Evolutionary conservation across 768 basidiomycete species (phyloP).

Genomic region (Lactarius deliciosus): DNA sequence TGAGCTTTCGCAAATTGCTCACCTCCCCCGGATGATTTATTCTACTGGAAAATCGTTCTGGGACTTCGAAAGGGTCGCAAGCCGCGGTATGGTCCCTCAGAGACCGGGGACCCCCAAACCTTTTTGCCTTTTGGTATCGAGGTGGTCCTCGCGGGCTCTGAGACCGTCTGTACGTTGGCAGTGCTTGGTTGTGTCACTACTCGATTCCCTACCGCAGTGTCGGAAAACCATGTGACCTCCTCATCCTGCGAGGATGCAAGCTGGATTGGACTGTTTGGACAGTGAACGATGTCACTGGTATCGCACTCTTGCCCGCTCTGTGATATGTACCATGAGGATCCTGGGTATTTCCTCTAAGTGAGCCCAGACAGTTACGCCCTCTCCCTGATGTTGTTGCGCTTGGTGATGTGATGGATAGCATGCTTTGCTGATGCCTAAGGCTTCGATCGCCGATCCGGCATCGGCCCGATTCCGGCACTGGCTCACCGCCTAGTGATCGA

Average conservation of each 20-base stretch:
- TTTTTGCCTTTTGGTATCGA: not conserved
- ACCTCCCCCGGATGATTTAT: constrained; percentile 18
- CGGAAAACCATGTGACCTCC: not conserved
- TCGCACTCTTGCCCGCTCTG: not conserved
- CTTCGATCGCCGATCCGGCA: constrained; percentile 17
- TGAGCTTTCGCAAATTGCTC: constrained; percentile 19
- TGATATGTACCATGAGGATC: constrained; percentile 8
- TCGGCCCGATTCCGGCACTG: constrained; percentile 5
- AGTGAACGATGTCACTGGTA: not conserved
- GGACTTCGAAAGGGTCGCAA: constrained; percentile 1
- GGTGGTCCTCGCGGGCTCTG: not conserved
- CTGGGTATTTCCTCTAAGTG: constrained; percentile 7
- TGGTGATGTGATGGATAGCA: constrained; percentile 25
- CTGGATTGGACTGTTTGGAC: not conserved
- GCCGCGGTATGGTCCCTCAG: not conserved
- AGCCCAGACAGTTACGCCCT: constrained; percentile 18
- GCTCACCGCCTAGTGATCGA: not conserved
- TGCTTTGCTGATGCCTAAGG: constrained; percentile 6
- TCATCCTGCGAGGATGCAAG: not conserved
- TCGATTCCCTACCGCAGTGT: not conserved
- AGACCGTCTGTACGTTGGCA: not conserved
- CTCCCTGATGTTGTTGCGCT: constrained; percentile 17
- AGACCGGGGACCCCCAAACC: not conserved
- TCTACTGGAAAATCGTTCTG: not conserved
- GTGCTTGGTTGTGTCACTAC: constrained; percentile 4